Base-by-base conservation (phyloP, 306 rosid genomes). In the Sophora flavescens region DNA sequence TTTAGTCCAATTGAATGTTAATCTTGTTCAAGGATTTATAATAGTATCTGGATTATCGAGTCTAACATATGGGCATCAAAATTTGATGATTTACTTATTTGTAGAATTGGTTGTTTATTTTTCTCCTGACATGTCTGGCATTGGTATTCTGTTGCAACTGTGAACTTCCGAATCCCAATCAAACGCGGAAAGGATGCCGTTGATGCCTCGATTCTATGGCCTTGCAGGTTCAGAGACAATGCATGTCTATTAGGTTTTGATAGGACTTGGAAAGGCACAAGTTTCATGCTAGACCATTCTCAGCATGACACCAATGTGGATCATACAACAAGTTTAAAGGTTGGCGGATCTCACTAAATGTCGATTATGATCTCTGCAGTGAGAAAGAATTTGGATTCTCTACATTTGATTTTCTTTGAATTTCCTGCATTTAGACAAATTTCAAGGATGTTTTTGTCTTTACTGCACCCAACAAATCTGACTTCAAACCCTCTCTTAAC, bases 191-290 rank as follows among this genome's bases (percentile, higher is more conserved):
- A n/a, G 12, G 72, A 72, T 17, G 48, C n/a, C n/a, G 70, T 56
- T 26, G 41, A 74, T 79, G 13, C 52, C 58, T 76, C 33, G 8
- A 41, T 62, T 42, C 2, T 61, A 17, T 73, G 78, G 38, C 53
- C 26, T 13, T 81, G 81, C 78, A 66, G 84, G 80, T 47, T 54
- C 71, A 33, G 59, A 52, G 68, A 53, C 41, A 3, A 48, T 32
- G 63, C 58, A 65, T 52, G 33, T 76, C 59, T 39, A 13, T 28
- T 32, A 68, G 38, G 13, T 71, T 15, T 76, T 63, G 53, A 53
- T 26, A 44, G 50, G 48, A 44, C 5, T 14, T 57, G 77, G 64
- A 48, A 75, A 33, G 39, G 58, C 3, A 30, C 66, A 6, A 26
- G 51, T 58, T 48, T 60, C 48, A 10, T 16, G 62, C 47, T 68